These are phyloP conservation scores for Triangularia verruculosa DNA, from an alignment of 2,329 filamentous ascomycete species.

Conservation along the genomic window DNA sequence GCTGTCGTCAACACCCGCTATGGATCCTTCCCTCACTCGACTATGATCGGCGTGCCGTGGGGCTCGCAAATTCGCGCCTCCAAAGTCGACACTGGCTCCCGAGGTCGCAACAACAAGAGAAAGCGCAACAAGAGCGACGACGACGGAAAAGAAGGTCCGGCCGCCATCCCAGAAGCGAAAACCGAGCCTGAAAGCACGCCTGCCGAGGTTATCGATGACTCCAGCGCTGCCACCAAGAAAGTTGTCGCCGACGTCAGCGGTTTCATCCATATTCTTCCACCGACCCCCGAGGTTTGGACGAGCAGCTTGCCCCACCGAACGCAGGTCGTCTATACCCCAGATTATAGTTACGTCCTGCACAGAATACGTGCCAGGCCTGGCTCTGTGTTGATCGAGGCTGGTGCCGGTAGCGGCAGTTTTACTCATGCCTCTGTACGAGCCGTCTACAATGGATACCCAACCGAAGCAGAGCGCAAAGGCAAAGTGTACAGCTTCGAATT, in stretches of 20 bases:
- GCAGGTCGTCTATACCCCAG: conserved; percentile 82
- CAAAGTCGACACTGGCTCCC: conserved; percentile 85
- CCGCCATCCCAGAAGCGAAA: conserved; percentile 27
- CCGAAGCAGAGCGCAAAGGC: conserved; percentile 49
- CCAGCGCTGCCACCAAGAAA: conserved; percentile 39
- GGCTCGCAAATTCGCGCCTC: conserved; percentile 89
- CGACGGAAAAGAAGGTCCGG: conserved; percentile 18
- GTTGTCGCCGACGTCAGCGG: conserved; percentile 59
- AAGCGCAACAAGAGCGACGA: conserved; percentile 49
- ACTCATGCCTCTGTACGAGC: conserved; percentile 75
- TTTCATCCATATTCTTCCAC: conserved; percentile 75
- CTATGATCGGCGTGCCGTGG: conserved; percentile 76
- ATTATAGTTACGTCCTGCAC: conserved; percentile 82
- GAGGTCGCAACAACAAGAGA: conserved; percentile 61
- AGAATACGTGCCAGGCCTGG: conserved; percentile 72
- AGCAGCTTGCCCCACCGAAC: conserved; percentile 75
- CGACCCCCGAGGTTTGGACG: conserved; percentile 81
- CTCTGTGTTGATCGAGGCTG: conserved; percentile 72
- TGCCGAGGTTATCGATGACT: conserved; percentile 10
- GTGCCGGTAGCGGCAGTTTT: conserved; percentile 79
- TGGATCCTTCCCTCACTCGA: conserved; percentile 82
- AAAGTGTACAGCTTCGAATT: conserved; percentile 83
- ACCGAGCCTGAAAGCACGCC: conserved; percentile 33
- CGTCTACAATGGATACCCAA: conserved; percentile 69
- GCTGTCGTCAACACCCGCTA: conserved; percentile 88